Conservation (phyloP, 257 asterid genomes). For the Plectranthus barbatus region DNA sequence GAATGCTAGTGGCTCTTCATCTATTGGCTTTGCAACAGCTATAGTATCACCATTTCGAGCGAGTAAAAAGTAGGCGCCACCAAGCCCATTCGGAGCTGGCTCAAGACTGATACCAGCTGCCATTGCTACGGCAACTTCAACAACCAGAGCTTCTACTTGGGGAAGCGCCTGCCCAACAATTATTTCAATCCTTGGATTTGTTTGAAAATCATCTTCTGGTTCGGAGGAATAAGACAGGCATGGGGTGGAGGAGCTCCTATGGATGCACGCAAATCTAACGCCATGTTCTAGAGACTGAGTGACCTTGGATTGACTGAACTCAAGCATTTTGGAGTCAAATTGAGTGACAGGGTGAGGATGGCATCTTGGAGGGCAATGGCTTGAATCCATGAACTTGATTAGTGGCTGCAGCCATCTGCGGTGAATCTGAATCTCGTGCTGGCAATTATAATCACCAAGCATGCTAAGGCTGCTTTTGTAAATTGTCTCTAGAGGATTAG, state of each 20-base stretch:
- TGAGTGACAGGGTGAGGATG: constrained; percentile 75
- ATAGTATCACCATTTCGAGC: constrained; percentile 48
- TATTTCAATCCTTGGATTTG: constrained; percentile 56
- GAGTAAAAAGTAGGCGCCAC: constrained; percentile 80
- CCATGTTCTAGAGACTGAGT: constrained; percentile 35
- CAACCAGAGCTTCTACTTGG: constrained; percentile 62
- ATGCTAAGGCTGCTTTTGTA: constrained; percentile 54
- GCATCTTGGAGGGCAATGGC: constrained; percentile 82
- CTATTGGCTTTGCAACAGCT: constrained; percentile 93
- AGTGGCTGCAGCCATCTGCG: constrained; percentile 79
- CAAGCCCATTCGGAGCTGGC: constrained; percentile 79
- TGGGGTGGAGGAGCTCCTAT: constrained; percentile 82
- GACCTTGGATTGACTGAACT: constrained; percentile 36
- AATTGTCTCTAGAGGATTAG: constrained; percentile 38
- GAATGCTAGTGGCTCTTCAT: constrained; percentile 92
- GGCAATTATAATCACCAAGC: constrained; percentile 37
- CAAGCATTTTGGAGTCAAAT: constrained; percentile 60
- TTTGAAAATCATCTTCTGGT: constrained; percentile 28
- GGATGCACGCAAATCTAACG: constrained; percentile 42
- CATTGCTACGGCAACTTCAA: constrained; percentile 83
- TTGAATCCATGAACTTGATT: constrained; percentile 71
- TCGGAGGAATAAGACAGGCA: constrained; percentile 55
- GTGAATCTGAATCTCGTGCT: constrained; percentile 47
- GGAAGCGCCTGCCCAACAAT: constrained; percentile 49
- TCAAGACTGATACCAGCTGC: constrained; percentile 70